A percentile compares a stretch with the other conserved stretches of the same genome.
Evolutionary conservation across 2,329 filamentous ascomycete genomes (phyloP).

Genomic region (Arthrobotrys megalospora): DNA sequence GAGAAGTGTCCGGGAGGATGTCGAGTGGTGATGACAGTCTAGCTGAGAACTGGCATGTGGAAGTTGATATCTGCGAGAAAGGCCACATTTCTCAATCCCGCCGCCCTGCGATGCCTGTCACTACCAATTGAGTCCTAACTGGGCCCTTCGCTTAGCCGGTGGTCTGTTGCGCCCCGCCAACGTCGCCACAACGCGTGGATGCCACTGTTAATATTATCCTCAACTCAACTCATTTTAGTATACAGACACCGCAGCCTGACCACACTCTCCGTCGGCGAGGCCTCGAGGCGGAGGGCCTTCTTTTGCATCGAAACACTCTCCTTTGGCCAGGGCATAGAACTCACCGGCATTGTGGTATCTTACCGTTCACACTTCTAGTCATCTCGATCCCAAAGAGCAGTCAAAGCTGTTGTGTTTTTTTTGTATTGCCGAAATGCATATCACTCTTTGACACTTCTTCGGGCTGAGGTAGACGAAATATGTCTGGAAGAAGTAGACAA

Average conservation of each 20-base stretch:
- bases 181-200: constrained; percentile 27
- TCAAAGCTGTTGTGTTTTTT: constrained; percentile 3
- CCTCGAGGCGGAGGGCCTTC: too few relatives aligned
- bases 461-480: constrained; percentile 1
- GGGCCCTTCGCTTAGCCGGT: constrained; percentile 4
- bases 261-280: too few relatives aligned
- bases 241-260: background rate
- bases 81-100: constrained; percentile 34
- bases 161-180: constrained; percentile 33
- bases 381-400: background rate
- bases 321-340: too few relatives aligned
- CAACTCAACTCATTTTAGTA: background rate
- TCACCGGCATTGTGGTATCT: too few relatives aligned
- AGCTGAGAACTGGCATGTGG: constrained; percentile 27
- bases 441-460: background rate
- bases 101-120: constrained; percentile 18
- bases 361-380: background rate
- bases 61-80: constrained; percentile 25
- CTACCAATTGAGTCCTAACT: background rate
- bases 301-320: too few relatives aligned
- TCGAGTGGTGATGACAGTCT: constrained; percentile 11
- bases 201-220: too few relatives aligned
- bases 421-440: background rate
- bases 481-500: constrained; percentile 7
- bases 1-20: constrained; percentile 7